These are phyloP conservation scores for Mycena olivaceomarginata DNA, from an alignment of 768 basidiomycete species.

Conservation along the genomic window DNA sequence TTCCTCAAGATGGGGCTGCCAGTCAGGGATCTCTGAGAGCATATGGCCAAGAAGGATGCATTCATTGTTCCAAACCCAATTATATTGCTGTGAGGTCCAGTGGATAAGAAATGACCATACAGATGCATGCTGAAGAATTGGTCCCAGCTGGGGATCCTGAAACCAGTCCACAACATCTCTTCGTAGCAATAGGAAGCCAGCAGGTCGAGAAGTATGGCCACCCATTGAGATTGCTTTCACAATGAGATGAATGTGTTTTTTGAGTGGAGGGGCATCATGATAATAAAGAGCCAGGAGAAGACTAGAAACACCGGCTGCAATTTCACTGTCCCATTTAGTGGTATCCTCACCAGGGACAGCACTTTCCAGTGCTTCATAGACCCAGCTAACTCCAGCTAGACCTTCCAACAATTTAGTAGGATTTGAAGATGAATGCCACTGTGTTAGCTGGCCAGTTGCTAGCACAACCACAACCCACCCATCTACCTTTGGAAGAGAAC, in stretches of 20 bases:
- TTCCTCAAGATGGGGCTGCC: background rate
- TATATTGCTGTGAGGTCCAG: background rate
- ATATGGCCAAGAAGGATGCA: background rate
- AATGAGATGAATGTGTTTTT: background rate
- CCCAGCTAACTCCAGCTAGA: background rate
- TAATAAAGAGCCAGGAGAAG: background rate
- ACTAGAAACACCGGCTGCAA: background rate
- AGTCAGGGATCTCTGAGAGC: background rate
- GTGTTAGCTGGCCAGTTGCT: too few species aligned
- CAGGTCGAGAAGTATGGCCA: background rate
- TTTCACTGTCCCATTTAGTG: background rate
- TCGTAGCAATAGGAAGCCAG: background rate
- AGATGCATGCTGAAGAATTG: background rate
- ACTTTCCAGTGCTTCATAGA: background rate
- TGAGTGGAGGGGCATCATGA: background rate
- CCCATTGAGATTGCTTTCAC: background rate
- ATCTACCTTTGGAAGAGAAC: too few species aligned
- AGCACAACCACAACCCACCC: too few species aligned
- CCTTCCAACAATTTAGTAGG: too few species aligned
- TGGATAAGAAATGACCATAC: background rate
- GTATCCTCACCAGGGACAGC: too few species aligned
- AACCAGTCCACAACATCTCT: background rate
- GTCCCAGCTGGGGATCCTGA: background rate
- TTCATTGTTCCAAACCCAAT: background rate
- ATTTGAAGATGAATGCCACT: too few species aligned